A percentile compares a stretch with the other conserved stretches of the same genome.
Evolutionary conservation across 345 rosid species (phyloP).

Genomic region (Linum usitatissimum): DNA sequence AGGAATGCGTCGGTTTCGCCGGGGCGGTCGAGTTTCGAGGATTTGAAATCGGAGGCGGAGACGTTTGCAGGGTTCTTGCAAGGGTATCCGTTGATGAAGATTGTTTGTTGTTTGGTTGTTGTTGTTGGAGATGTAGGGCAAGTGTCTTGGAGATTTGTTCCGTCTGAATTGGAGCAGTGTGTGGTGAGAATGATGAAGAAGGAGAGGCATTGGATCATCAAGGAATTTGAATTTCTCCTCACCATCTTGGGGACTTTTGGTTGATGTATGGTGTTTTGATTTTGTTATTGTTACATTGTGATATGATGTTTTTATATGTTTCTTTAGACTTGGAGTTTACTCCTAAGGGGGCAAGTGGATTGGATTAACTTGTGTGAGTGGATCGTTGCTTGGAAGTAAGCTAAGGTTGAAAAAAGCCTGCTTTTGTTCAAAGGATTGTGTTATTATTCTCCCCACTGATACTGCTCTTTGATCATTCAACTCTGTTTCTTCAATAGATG

Average conservation of each 20-base stretch:
- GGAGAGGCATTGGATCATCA: slow-evolving; percentile 14
- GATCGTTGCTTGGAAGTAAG: slow-evolving; percentile 37
- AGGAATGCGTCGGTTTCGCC: slow-evolving; percentile 55
- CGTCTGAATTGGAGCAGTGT: slow-evolving; percentile 27
- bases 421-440: not conserved
- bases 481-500: too few species aligned
- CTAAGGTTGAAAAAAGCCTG: not conserved
- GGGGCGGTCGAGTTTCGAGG: slow-evolving; percentile 24
- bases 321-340: slow-evolving; percentile 37
- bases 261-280: not conserved
- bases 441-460: slow-evolving; percentile 3
- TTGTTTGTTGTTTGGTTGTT: slow-evolving; percentile 8
- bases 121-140: slow-evolving; percentile 46
- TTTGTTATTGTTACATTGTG: slow-evolving; percentile 1
- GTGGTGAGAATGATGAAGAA: slow-evolving; percentile 17
- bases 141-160: slow-evolving; percentile 43
- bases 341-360: slow-evolving; percentile 26
- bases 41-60: slow-evolving; percentile 60
- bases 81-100: slow-evolving; percentile 67
- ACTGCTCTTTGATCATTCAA: not conserved
- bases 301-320: slow-evolving; percentile 9
- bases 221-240: slow-evolving; percentile 18
- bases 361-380: slow-evolving; percentile 19
- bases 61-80: slow-evolving; percentile 50
- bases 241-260: slow-evolving; percentile 13